A percentile compares a stretch with the other conserved stretches of the same genome.
phyloP scores from a whole-genome alignment of 2,329 filamentous ascomycete genomes.

The Pseudopithomyces maydicus region DNA sequence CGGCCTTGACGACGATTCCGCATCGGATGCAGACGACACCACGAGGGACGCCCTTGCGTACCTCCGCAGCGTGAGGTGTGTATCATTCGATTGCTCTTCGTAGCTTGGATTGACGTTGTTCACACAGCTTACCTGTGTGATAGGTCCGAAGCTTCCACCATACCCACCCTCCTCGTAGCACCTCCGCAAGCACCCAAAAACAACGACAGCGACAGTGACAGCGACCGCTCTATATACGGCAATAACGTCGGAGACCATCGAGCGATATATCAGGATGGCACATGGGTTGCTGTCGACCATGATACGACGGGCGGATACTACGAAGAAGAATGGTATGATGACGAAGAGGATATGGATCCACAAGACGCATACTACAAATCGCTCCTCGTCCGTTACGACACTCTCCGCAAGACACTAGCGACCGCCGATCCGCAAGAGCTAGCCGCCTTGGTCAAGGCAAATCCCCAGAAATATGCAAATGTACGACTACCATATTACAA shows the following conservation, averaged over 20 bases:
- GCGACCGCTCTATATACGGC: slow-evolving; percentile 53
- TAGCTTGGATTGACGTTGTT: slow-evolving; percentile 12
- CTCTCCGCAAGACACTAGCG: slow-evolving; percentile 67
- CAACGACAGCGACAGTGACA: background rate
- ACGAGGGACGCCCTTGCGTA: slow-evolving; percentile 40
- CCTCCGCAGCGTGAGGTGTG: slow-evolving; percentile 41
- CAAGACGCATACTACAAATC: slow-evolving; percentile 70
- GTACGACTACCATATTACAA: slow-evolving; percentile 39
- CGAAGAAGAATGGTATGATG: slow-evolving; percentile 8
- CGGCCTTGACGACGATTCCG: slow-evolving; percentile 32
- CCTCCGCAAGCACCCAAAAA: slow-evolving; percentile 23
- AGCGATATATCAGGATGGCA: slow-evolving; percentile 77
- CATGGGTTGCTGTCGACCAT: slow-evolving; percentile 66
- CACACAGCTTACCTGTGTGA: slow-evolving; percentile 22
- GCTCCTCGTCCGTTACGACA: slow-evolving; percentile 67
- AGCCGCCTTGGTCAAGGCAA: slow-evolving; percentile 35
- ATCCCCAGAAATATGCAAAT: slow-evolving; percentile 8
- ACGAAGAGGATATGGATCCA: slow-evolving; percentile 43
- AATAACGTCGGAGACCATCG: slow-evolving; percentile 58
- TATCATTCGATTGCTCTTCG: background rate
- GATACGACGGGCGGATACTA: slow-evolving; percentile 21
- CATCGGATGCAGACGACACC: slow-evolving; percentile 34
- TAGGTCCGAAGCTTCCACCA: slow-evolving; percentile 75
- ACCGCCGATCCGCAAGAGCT: slow-evolving; percentile 58
- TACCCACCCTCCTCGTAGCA: slow-evolving; percentile 73